Conservation (phyloP, 345 rosid species). For the Eucalyptus victrix region DNA sequence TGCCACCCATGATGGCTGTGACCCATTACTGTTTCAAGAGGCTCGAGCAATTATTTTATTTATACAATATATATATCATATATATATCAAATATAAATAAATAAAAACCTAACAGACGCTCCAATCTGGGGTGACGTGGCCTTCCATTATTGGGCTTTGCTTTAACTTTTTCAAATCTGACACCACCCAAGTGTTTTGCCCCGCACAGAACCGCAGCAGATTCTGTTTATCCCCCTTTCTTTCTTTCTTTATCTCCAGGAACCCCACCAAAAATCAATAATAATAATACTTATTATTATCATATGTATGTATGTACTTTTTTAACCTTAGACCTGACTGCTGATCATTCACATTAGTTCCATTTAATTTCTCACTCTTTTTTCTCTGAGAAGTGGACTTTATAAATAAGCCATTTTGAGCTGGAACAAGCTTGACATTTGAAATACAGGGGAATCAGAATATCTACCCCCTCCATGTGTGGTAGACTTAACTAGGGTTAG, state of each 20-base stretch:
- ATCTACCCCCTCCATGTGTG: not conserved
- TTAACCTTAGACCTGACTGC: slow-evolving; percentile 1
- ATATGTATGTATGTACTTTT: not conserved
- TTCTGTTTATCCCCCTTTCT: not conserved
- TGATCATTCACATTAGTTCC: not conserved
- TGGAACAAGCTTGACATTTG: slow-evolving; percentile 25
- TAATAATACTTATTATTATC: not conserved
- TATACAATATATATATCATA: not conserved
- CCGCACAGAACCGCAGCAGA: not conserved
- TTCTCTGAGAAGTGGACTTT: not conserved
- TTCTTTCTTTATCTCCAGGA: not conserved
- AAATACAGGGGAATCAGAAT: slow-evolving; percentile 8
- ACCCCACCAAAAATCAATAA: not conserved
- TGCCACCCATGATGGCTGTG: not conserved
- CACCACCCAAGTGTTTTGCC: not conserved
- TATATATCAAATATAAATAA: not conserved
- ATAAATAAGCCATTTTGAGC: slow-evolving; percentile 17
- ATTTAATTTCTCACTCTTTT: not conserved
- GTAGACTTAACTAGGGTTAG: not conserved
- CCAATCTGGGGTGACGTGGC: not conserved
- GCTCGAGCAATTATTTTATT: not conserved
- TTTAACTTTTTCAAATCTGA: not conserved
- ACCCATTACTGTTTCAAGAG: not conserved
- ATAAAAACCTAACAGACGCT: not conserved
- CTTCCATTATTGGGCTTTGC: not conserved